Evolutionary conservation across 495 filamentous ascomycete species (phyloP).

Genomic region (Neurospora sp.): DNA sequence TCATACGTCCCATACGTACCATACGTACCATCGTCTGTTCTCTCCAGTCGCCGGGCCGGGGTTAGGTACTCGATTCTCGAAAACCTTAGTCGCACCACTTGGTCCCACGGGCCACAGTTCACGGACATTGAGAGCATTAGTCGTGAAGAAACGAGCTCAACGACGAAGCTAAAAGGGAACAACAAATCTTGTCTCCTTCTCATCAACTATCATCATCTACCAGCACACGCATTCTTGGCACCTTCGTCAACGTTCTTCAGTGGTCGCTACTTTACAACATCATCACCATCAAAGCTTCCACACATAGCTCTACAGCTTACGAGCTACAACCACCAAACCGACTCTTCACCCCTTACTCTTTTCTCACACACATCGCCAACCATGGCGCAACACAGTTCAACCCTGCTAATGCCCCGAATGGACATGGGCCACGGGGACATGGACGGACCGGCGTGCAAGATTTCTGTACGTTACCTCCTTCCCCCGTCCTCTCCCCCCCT

Average conservation of each 20-base stretch:
- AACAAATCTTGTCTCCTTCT: not conserved
- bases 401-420: not conserved
- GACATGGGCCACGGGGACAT: conserved; percentile 11
- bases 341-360: not conserved
- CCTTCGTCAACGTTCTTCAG: too few species aligned
- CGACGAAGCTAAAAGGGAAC: not conserved
- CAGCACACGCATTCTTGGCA: not conserved
- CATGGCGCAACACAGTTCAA: not conserved
- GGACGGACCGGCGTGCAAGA: conserved; percentile 12
- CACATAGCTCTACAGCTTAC: not conserved
- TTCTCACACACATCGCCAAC: not conserved
- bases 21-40: not conserved
- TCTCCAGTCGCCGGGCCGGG: not conserved
- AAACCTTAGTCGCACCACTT: not conserved
- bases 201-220: not conserved
- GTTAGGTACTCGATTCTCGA: not conserved
- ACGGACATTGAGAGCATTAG: not conserved
- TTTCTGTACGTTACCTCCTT: conserved; percentile 5
- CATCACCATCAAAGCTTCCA: not conserved
- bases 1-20: not conserved
- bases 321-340: not conserved
- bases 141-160: not conserved
- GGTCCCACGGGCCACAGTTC: not conserved
- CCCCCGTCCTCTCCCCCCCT: not conserved
- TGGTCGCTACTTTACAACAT: not conserved